Percentiles rank a stretch among this genome's conserved stretches.
phyloP scores from a whole-genome alignment of 164 flowering plant species.

The Chloranthus sessilifolius region DNA sequence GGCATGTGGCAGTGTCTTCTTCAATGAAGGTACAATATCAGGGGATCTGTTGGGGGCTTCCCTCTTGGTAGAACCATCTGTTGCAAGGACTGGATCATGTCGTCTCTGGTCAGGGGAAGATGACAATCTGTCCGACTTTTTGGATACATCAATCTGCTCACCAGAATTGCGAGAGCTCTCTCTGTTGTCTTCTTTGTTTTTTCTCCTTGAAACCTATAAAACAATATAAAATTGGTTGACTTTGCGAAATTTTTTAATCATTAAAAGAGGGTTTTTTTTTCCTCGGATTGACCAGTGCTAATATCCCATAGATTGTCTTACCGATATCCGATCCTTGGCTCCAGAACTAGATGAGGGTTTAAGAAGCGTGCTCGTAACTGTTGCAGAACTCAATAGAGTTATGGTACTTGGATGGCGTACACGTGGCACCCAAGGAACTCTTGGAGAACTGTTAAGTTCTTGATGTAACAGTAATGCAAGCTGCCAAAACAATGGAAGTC shows the following conservation, averaged over 20 bases:
- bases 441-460: constrained; percentile 94
- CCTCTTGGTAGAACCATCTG: constrained; percentile 31
- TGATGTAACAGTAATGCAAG: constrained; percentile 92
- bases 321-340: constrained; percentile 61
- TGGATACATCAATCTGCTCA: constrained; percentile 49
- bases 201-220: constrained; percentile 67
- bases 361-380: constrained; percentile 51
- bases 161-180: constrained; percentile 39
- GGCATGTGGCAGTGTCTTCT: constrained; percentile 32
- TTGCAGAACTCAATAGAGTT: constrained; percentile 62
- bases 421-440: constrained; percentile 97
- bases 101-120: constrained; percentile 45
- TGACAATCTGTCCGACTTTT: constrained; percentile 33
- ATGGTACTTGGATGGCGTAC: constrained; percentile 70
- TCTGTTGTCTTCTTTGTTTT: constrained; percentile 53
- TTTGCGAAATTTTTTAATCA: too few species aligned
- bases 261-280: too few species aligned
- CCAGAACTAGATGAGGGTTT: constrained; percentile 66
- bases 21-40: constrained; percentile 21
- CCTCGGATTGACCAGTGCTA: too few species aligned
- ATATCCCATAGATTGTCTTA: constrained; percentile 31
- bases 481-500: constrained; percentile 34
- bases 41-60: constrained; percentile 39
- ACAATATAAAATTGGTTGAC: too few species aligned
- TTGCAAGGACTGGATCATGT: constrained; percentile 26